Conservation (phyloP, 768 basidiomycete species). For the Trametes cingulata region DNA sequence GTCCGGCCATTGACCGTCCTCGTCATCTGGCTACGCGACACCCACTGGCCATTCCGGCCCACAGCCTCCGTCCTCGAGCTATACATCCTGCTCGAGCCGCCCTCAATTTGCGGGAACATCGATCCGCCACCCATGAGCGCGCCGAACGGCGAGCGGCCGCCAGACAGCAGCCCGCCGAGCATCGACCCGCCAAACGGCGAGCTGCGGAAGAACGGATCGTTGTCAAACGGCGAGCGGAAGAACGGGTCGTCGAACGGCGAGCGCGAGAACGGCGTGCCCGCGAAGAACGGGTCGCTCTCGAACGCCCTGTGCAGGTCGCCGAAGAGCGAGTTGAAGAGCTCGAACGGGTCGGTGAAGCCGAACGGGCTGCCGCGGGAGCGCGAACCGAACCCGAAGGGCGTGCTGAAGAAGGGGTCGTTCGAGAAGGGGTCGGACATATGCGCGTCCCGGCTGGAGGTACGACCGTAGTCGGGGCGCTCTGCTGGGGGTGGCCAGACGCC, state of each 20-base stretch:
- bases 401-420: constrained; percentile 44
- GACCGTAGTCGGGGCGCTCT: constrained; percentile 21
- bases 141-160: constrained; percentile 11
- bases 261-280: constrained; percentile 15
- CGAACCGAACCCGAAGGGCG: constrained; percentile 35
- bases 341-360: constrained; percentile 73
- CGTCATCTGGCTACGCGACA: constrained; percentile 56
- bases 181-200: constrained; percentile 16
- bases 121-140: constrained; percentile 7
- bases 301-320: constrained; percentile 42
- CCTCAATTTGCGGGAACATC: constrained; percentile 19
- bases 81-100: constrained; percentile 19
- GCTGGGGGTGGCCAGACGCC: constrained; percentile 71
- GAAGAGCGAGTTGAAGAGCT: constrained; percentile 73
- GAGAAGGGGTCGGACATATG: constrained; percentile 35
- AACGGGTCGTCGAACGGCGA: constrained; percentile 20
- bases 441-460: constrained; percentile 5
- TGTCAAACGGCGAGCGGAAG: constrained; percentile 11
- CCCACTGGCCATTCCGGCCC: constrained; percentile 43
- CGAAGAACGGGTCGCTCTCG: constrained; percentile 38
- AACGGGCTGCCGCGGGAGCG: constrained; percentile 30
- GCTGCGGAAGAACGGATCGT: neutral
- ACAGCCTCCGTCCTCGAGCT: constrained; percentile 31
- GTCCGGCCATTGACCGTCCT: constrained; percentile 69
- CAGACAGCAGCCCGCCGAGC: constrained; percentile 13